These are phyloP conservation scores for Leishmania amazonensis DNA, from an alignment of 208 protist species.

Conservation along the genomic window DNA sequence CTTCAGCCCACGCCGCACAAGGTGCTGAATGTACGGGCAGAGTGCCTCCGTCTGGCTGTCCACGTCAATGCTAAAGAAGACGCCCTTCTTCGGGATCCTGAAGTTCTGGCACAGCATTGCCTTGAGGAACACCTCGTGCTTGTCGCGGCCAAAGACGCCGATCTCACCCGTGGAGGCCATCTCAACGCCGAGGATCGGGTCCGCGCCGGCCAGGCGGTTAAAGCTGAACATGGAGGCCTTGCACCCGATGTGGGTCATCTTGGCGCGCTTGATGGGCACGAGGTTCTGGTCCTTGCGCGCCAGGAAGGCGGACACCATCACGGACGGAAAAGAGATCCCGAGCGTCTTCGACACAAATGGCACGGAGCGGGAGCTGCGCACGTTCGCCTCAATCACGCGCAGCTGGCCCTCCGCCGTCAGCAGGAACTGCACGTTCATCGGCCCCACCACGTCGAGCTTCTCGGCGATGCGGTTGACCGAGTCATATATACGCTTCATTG, in stretches of 20 bases:
- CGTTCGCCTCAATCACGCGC: conserved; percentile 98
- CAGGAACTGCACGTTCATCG: conserved; percentile 99
- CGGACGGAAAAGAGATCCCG: conserved; percentile 94
- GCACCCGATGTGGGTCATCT: conserved; percentile 93
- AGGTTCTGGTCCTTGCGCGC: conserved; percentile 69
- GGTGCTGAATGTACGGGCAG: conserved; percentile 54
- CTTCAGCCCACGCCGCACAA: conserved; percentile 38
- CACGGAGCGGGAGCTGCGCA: conserved; percentile 97
- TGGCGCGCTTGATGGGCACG: conserved; percentile 84
- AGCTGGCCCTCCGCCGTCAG: conserved; percentile 95
- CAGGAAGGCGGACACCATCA: conserved; percentile 88
- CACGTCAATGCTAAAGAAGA: conserved; percentile 90
- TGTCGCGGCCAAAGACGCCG: conserved; percentile 94
- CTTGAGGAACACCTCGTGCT: conserved; percentile 92
- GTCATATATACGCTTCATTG: conserved; percentile 84
- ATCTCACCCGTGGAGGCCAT: conserved; percentile 98
- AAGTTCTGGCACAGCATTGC: conserved; percentile 88
- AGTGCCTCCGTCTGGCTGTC: conserved; percentile 51
- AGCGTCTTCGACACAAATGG: conserved; percentile 98
- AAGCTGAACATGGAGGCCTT: conserved; percentile 99
- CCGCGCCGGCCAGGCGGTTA: conserved; percentile 96
- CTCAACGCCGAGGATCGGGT: conserved; percentile 98
- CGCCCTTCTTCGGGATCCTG: conserved; percentile 64
- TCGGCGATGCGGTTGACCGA: conserved; percentile 89
- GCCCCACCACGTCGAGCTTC: conserved; percentile 94